Base-by-base conservation (phyloP, 305 asterid species). In the Fraxinus angustifolia region DNA sequence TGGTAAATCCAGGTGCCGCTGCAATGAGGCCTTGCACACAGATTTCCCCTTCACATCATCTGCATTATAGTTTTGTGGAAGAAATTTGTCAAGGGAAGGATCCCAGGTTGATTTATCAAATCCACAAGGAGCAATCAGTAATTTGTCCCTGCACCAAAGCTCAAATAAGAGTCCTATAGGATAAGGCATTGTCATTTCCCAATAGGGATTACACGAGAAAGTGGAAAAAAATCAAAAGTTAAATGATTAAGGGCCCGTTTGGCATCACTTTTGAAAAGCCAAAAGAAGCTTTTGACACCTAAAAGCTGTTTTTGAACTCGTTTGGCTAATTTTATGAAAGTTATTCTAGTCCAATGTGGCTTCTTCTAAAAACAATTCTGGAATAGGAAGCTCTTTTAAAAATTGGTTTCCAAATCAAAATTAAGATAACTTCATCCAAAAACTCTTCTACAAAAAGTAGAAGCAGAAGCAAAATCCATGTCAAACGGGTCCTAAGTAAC, bases 61-160 rank as follows among this genome's bases (percentile, higher is more conserved):
- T 33, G 86, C 88, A 84, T 79, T 89, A 56, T 90, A 93, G 83
- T 83, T 83, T 76, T 90, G 90, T 56, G 93, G 97, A 79, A 92
- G 88, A 88, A 82, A 84, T 78, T 67, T 84, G 82, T 93, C 96
- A 31, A 83, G 68, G 74, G 91, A 89, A 85, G 98, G 96, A 88
- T 92, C 94, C 98, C 98, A 92, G 79, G 87, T 86, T 72, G 91
- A 85, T 76, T 85, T 88, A 82, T 93, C 96, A 76, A 86, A 82
- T 50, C 94, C 97, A 84, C n/a, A 73, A 86, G 98, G 96, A 85
- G 93, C 88, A 89, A 88, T 83, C 81, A 82, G 80, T 85, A 93
- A 60, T 85, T 93, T 93, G 82, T 89, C 93, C 91, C 97, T 92
- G 80, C 76, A 92, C 80, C 36, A 79, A 83, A 36, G 82, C 65